A percentile compares a stretch with the other conserved stretches of the same genome.
Evolutionary conservation across 768 basidiomycete species (phyloP).

Genomic region (Amanita muscaria): DNA sequence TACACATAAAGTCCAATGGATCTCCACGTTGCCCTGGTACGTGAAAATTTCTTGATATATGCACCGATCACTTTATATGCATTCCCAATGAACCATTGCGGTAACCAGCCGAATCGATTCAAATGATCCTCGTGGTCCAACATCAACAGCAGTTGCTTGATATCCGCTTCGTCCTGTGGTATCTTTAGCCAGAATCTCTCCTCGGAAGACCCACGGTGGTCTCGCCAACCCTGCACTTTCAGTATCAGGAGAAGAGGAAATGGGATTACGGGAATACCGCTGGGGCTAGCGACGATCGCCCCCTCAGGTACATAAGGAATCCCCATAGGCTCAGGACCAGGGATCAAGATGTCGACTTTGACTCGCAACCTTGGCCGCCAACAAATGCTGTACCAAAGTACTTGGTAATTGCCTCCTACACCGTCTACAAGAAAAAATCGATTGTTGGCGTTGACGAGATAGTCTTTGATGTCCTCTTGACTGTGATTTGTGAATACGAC

Average conservation of each 20-base stretch:
- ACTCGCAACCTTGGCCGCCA: slow-evolving; percentile 15
- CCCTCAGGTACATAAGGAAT: slow-evolving; percentile 21
- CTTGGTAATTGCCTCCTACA: slow-evolving; percentile 29
- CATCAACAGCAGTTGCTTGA: slow-evolving; percentile 21
- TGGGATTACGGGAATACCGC: slow-evolving; percentile 19
- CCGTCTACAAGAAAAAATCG: slow-evolving; percentile 31
- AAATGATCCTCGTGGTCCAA: not conserved
- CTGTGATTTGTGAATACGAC: slow-evolving; percentile 28
- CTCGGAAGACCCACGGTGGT: slow-evolving; percentile 22
- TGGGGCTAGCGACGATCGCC: slow-evolving; percentile 10
- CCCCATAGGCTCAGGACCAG: slow-evolving; percentile 19
- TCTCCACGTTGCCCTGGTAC: not conserved
- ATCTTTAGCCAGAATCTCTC: slow-evolving; percentile 24
- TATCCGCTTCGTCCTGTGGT: slow-evolving; percentile 25
- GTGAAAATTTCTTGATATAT: not conserved
- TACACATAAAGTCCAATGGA: not conserved
- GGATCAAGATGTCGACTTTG: slow-evolving; percentile 30
- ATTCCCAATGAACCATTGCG: not conserved
- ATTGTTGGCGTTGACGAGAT: slow-evolving; percentile 21
- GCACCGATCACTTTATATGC: not conserved
- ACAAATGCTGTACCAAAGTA: slow-evolving; percentile 27
- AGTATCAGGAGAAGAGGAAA: slow-evolving; percentile 23
- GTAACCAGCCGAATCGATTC: not conserved
- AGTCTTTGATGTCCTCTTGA: slow-evolving; percentile 31
- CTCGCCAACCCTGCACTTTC: slow-evolving; percentile 27